Evolutionary conservation across 1,284 basidiomycete genomes (phyloP), one percentile per base, ranked within the genome.

Genomic region (Heterobasidion occidentale): DNA sequence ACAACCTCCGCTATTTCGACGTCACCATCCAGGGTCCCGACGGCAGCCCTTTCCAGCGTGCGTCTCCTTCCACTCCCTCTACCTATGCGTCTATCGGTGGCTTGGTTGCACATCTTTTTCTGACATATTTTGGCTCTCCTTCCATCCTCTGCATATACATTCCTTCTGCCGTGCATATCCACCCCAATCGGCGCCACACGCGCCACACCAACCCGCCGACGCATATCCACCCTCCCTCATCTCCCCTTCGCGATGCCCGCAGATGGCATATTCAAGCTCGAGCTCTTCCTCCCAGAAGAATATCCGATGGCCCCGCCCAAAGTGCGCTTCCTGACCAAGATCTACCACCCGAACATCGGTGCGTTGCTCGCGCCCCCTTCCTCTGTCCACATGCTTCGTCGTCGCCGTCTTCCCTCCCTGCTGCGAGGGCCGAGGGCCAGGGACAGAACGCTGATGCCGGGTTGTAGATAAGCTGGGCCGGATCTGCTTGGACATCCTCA

Each of bases 331-430:
- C 76, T 98, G 64, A 98, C 96, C 60, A 97, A 97, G 87, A 97
- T 99, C 78, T 99, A 99, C 78, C 97, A 99, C 74, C 97, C 97
- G 42, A 99, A 99, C 74, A 99, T 99, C 73, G 95, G 94, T 96
- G 67, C 67, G 80, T 68, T 50, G 11, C 33, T 51, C 38, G 17
- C 34, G 11, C 46, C 51, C 20, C 19, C 52, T 55, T 9, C 59
- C 51, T 48, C 8, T 20, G 20, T 45, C 52, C 52, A 5, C 27
- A 2, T 27, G 27, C 27, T 5, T 27, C 27, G 27, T 27, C 27
- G 27, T 27, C 27, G 33, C 52, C 56, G 14, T n/a, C n/a, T n/a
- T n/a, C n/a, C n/a, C n/a, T n/a, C n/a, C n/a, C n/a, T n/a, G n/a
- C n/a, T n/a, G n/a, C n/a, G n/a, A n/a, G n/a, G n/a, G n/a, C n/a